These are phyloP conservation scores for Mycena olivaceomarginata DNA, from an alignment of 768 basidiomycete genomes.

Conservation along the genomic window DNA sequence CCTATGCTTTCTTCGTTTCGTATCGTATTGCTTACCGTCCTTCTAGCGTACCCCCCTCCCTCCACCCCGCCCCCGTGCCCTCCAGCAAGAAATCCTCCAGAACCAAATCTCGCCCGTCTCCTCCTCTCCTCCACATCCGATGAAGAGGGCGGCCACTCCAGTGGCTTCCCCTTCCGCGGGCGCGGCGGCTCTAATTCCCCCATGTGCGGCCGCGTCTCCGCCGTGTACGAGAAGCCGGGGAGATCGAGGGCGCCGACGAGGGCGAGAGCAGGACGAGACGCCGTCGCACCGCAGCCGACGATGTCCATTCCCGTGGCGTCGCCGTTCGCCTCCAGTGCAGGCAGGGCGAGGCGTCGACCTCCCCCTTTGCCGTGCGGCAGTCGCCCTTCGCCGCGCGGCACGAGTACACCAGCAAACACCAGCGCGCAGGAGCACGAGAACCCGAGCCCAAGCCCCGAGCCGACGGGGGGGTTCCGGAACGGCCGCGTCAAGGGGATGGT, in stretches of 20 bases:
- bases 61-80: too few species aligned
- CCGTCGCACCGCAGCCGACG: conserved; percentile 25
- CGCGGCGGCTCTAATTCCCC: background rate
- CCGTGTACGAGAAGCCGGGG: conserved; percentile 15
- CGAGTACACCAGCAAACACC: background rate
- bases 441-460: background rate
- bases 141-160: too few species aligned
- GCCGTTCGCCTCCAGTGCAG: background rate
- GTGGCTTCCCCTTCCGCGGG: too few species aligned
- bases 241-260: background rate
- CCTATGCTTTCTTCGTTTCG: too few species aligned
- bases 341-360: too few species aligned
- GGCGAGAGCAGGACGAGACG: conserved; percentile 16
- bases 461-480: conserved; percentile 30
- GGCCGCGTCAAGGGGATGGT: conserved; percentile 45
- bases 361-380: background rate
- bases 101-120: background rate
- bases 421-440: too few species aligned
- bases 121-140: background rate
- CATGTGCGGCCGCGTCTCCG: background rate
- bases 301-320: conserved; percentile 30
- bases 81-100: too few species aligned
- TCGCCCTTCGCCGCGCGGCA: conserved; percentile 13
- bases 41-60: too few species aligned
- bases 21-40: too few species aligned